Evolutionary conservation across 345 rosid species (phyloP), one percentile per base, ranked within the genome.

Genomic region (Eucalyptus cloeziana): DNA sequence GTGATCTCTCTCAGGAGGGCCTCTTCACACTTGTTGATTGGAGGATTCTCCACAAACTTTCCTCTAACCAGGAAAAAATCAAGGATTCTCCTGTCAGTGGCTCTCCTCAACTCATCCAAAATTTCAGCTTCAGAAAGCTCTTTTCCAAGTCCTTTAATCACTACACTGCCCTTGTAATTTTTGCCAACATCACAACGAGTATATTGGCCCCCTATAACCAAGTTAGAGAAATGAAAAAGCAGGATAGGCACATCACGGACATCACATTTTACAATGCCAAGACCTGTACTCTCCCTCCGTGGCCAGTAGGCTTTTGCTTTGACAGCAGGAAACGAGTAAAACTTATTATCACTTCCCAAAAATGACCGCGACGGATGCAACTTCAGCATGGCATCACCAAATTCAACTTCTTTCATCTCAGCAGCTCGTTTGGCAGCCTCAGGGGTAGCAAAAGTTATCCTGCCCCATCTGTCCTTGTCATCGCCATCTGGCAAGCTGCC

Each of bases 271-370:
- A 92, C 94, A 87, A 94, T 5, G 87, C 92, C 99, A 92, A 83
- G 14, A 62, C 97, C 96, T 86, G 86, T 94, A 91, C 99, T 96
- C 67, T 22, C 92, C 93, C 89, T 93, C 87, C 96, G 96, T 62
- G 98, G 99, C 98, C 97, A 96, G 67, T 85, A 87, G 88, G 95
- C 90, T 91, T 93, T 97, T 45, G 97, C 99, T 91, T 86, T 94
- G 87, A 97, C 93, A 49, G 95, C 94, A 90, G 98, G 94, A 91
- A 96, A 95, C n/a, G 93, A 91, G 91, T 93, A 93, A 90, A 87
- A 89, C 90, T 92, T 96, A 83, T 90, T 88, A 90, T 89, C 91
- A 88, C 93, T 93, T 60, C 94, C 96, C 91, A 90, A 91, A 86
- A 91, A 86, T 88, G 92, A 87, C 88, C 87, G 91, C 11, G 97